Evolutionary conservation across 2,329 filamentous ascomycete species (phyloP).

Genomic region (Aureobasidium sp.): DNA sequence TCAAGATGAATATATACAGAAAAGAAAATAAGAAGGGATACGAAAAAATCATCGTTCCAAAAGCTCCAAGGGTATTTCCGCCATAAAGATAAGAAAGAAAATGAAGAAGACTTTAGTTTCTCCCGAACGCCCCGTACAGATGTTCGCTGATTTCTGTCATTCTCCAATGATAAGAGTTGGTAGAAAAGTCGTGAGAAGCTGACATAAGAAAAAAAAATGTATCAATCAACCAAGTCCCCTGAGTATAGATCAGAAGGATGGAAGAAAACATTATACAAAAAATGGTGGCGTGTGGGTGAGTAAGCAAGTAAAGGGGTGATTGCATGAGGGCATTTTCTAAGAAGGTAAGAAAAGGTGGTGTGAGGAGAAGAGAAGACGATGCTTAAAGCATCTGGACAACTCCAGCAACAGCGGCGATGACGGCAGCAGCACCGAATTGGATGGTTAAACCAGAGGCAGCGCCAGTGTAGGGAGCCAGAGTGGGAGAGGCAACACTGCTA

Average conservation of each 20-base stretch:
- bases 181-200: background rate
- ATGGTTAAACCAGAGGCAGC: conserved; percentile 20
- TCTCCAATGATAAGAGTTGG: too few species aligned
- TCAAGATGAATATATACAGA: too few species aligned
- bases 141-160: too few species aligned
- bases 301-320: background rate
- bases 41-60: too few species aligned
- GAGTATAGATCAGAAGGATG: background rate
- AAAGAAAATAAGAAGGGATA: too few species aligned
- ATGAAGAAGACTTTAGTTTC: too few species aligned
- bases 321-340: conserved; percentile 14
- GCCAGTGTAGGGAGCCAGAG: conserved; percentile 16
- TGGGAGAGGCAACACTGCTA: conserved; percentile 1
- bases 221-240: conserved; percentile 4
- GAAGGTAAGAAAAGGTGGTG: background rate
- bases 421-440: conserved; percentile 13
- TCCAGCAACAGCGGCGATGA: conserved; percentile 15
- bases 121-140: too few species aligned
- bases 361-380: background rate
- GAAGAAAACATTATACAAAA: conserved; percentile 20
- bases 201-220: background rate
- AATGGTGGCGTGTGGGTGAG: background rate
- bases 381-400: conserved; percentile 16
- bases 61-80: too few species aligned
- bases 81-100: too few species aligned